These are phyloP conservation scores for Gossypium trilobum DNA, from an alignment of 441 rosid genomes.

Conservation along the genomic window DNA sequence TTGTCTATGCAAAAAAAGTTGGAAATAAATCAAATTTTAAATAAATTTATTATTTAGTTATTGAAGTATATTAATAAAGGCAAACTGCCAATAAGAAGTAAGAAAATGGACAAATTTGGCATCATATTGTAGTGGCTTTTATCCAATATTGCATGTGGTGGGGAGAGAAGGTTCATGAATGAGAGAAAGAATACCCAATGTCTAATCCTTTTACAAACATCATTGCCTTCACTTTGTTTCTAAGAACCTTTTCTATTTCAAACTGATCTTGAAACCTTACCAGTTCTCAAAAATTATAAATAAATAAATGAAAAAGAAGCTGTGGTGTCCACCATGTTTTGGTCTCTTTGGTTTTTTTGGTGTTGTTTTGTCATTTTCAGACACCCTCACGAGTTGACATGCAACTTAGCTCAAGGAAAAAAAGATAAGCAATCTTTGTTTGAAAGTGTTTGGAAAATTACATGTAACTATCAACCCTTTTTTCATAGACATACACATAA, in stretches of 20 bases:
- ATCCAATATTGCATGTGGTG: slow-evolving; percentile 11
- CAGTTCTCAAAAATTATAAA: slow-evolving; percentile 4
- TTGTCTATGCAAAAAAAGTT: not conserved
- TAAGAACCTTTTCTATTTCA: slow-evolving; percentile 11
- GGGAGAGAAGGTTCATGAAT: slow-evolving; percentile 32
- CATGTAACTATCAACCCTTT: slow-evolving; percentile 10
- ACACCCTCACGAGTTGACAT: slow-evolving; percentile 14
- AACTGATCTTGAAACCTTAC: slow-evolving; percentile 34
- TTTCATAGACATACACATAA: not conserved
- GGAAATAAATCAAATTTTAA: not conserved
- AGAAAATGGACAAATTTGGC: slow-evolving; percentile 13
- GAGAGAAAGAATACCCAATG: not conserved
- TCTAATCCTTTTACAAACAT: slow-evolving; percentile 10
- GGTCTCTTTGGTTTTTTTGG: not conserved
- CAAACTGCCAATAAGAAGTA: not conserved
- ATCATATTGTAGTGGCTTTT: not conserved
- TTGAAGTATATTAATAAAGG: not conserved
- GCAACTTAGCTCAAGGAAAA: slow-evolving; percentile 18
- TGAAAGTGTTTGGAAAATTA: slow-evolving; percentile 22
- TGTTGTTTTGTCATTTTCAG: slow-evolving; percentile 13
- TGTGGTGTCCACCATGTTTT: slow-evolving; percentile 34
- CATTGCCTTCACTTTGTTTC: slow-evolving; percentile 15
- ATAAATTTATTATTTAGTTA: not conserved
- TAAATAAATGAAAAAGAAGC: slow-evolving; percentile 9
- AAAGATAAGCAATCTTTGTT: slow-evolving; percentile 32